Conservation (phyloP, 2,329 filamentous ascomycete genomes). For the Elsinoe batatas region DNA sequence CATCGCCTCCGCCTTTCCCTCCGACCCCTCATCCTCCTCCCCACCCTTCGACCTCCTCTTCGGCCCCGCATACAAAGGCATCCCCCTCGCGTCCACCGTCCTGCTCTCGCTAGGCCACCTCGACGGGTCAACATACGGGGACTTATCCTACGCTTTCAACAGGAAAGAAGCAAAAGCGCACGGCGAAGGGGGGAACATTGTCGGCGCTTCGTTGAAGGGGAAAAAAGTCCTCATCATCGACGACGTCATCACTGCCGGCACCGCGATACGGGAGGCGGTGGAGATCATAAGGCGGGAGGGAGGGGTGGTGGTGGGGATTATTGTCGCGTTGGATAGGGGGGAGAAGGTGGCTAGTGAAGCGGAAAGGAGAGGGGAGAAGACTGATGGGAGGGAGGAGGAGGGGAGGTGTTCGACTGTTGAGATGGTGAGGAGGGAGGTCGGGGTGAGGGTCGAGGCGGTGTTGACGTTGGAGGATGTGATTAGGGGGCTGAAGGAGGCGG, state of each 20-base stretch:
- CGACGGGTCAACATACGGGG: constrained; percentile 49
- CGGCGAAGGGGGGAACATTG: constrained; percentile 87
- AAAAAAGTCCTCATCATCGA: constrained; percentile 86
- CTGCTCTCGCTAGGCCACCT: constrained; percentile 66
- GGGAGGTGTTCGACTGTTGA: constrained; percentile 73
- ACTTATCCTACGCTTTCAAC: constrained; percentile 80
- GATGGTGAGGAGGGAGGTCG: constrained; percentile 71
- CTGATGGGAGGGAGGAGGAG: constrained; percentile 46
- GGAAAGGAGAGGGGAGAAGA: constrained; percentile 34
- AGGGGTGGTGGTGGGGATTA: constrained; percentile 73
- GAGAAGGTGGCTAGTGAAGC: constrained; percentile 60
- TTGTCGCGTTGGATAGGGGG: constrained; percentile 79
- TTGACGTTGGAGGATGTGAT: constrained; percentile 72
- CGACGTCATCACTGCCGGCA: constrained; percentile 93
- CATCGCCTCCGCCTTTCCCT: constrained; percentile 31
- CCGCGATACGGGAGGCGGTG: constrained; percentile 86
- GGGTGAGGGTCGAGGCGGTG: constrained; percentile 74
- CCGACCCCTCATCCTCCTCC: constrained; percentile 42
- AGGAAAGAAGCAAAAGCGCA: constrained; percentile 95
- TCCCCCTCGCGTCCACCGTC: constrained; percentile 74
- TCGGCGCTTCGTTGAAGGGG: constrained; percentile 74
- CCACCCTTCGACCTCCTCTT: constrained; percentile 70
- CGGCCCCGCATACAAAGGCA: constrained; percentile 93
- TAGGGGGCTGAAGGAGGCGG: constrained; percentile 30
- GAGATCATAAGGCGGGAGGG: constrained; percentile 79